Percentiles rank a stretch among this genome's conserved stretches.
Evolutionary conservation across 805 yeast species (phyloP).

Genomic region (Tetrapisispora phaffii): DNA sequence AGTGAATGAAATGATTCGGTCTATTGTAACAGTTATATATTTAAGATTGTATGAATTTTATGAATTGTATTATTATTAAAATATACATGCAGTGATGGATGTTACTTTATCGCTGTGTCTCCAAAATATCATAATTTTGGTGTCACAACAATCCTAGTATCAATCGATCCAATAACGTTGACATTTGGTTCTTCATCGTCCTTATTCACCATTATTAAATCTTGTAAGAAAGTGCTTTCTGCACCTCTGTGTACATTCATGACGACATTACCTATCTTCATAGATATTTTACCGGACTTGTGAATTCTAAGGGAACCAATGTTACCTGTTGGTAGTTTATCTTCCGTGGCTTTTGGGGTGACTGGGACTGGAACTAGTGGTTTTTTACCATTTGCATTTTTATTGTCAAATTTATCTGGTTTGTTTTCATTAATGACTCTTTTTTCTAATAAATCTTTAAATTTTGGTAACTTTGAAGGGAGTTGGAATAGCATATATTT

Average conservation of each 20-base stretch:
- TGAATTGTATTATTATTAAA: too few relatives aligned
- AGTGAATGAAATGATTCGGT: too few relatives aligned
- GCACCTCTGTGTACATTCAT: slow-evolving; percentile 69
- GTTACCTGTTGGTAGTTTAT: slow-evolving; percentile 37
- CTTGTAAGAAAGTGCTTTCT: slow-evolving; percentile 60
- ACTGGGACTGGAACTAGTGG: not conserved
- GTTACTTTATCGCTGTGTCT: not conserved
- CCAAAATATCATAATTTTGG: slow-evolving; percentile 34
- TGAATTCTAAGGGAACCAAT: slow-evolving; percentile 71
- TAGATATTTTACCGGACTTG: slow-evolving; percentile 71
- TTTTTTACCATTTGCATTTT: slow-evolving; percentile 7
- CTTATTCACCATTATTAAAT: slow-evolving; percentile 47
- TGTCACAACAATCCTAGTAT: slow-evolving; percentile 47
- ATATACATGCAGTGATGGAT: not conserved
- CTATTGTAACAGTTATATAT: too few relatives aligned
- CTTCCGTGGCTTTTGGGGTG: not conserved
- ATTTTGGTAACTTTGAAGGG: slow-evolving; percentile 31
- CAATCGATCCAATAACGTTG: slow-evolving; percentile 44
- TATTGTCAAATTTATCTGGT: slow-evolving; percentile 9
- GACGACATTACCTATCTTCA: slow-evolving; percentile 59
- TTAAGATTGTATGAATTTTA: too few relatives aligned
- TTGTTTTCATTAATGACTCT: slow-evolving; percentile 3
- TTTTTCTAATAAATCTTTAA: slow-evolving; percentile 13
- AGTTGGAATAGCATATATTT: slow-evolving; percentile 32
- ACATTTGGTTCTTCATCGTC: slow-evolving; percentile 35